These are phyloP conservation scores for Agapanthus africanus DNA, from an alignment of 106 monocot genomes.

Conservation along the genomic window DNA sequence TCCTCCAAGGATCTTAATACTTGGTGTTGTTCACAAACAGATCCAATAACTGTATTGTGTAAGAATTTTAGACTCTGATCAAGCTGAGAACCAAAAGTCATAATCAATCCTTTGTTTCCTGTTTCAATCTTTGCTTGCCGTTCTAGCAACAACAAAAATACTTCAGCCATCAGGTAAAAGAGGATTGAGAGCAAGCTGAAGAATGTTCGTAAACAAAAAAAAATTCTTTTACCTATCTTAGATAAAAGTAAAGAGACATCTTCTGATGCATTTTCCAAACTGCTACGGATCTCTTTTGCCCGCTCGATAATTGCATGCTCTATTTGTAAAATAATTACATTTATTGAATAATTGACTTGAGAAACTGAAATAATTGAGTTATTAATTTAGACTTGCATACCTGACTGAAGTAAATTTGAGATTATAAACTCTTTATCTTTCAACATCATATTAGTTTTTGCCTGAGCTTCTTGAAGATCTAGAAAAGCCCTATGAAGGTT, in stretches of 20 bases:
- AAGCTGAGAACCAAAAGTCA: conserved; percentile 45
- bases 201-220: conserved; percentile 1
- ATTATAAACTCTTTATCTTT: conserved; percentile 73
- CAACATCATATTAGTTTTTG: conserved; percentile 19
- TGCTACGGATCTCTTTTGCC: conserved; percentile 36
- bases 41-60: conserved; percentile 40
- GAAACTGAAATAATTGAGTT: not conserved
- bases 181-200: too few relatives aligned
- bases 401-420: conserved; percentile 41
- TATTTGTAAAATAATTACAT: conserved; percentile 11
- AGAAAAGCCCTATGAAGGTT: conserved; percentile 20
- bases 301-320: conserved; percentile 43
- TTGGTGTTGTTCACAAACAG: conserved; percentile 49
- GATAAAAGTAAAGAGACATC: conserved; percentile 30
- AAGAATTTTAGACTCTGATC: too few relatives aligned
- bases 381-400: conserved; percentile 20
- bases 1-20: conserved; percentile 44
- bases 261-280: conserved; percentile 44
- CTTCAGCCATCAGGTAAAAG: too few relatives aligned
- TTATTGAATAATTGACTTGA: too few relatives aligned
- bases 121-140: conserved; percentile 36
- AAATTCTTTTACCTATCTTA: conserved; percentile 40
- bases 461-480: conserved; percentile 43
- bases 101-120: conserved; percentile 41
- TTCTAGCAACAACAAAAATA: conserved; percentile 26